Evolutionary conservation across 164 flowering plant species (phyloP).

Genomic region (Santalum album): DNA sequence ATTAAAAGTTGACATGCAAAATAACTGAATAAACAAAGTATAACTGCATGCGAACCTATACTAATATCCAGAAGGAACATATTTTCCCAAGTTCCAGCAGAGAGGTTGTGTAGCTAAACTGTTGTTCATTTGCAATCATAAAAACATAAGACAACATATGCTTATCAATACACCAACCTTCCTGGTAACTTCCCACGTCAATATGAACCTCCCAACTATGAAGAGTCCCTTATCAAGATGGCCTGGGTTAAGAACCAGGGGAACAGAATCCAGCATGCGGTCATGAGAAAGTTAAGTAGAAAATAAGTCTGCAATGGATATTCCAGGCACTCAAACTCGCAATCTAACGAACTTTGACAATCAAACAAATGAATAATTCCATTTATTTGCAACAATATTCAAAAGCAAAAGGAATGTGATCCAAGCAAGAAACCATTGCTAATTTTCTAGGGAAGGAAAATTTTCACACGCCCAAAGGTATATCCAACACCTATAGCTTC

Average conservation of each 20-base stretch:
- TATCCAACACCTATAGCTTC: too few relatives aligned
- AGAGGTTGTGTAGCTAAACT: neutral
- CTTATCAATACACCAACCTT: conserved; percentile 16
- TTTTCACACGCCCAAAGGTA: too few relatives aligned
- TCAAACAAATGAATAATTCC: neutral
- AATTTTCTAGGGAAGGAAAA: too few relatives aligned
- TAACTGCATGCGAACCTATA: too few relatives aligned
- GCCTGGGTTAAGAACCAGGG: conserved; percentile 9
- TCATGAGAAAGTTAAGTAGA: conserved; percentile 13
- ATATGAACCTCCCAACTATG: conserved; percentile 10
- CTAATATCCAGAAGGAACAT: too few relatives aligned
- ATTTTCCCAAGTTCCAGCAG: neutral
- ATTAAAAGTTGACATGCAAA: too few relatives aligned
- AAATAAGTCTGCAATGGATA: conserved; percentile 16
- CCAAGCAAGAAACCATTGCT: too few relatives aligned
- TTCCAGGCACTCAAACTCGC: conserved; percentile 14
- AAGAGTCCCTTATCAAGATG: conserved; percentile 12
- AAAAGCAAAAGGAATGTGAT: neutral
- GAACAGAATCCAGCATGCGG: conserved; percentile 19
- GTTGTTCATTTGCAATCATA: neutral
- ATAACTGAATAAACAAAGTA: too few relatives aligned
- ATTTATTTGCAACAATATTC: neutral
- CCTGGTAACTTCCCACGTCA: conserved; percentile 15
- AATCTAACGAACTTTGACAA: conserved; percentile 10
- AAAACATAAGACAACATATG: conserved; percentile 3